Base-by-base conservation (phyloP, 768 basidiomycete genomes). In the Goffeauzyma gilvescens region DNA sequence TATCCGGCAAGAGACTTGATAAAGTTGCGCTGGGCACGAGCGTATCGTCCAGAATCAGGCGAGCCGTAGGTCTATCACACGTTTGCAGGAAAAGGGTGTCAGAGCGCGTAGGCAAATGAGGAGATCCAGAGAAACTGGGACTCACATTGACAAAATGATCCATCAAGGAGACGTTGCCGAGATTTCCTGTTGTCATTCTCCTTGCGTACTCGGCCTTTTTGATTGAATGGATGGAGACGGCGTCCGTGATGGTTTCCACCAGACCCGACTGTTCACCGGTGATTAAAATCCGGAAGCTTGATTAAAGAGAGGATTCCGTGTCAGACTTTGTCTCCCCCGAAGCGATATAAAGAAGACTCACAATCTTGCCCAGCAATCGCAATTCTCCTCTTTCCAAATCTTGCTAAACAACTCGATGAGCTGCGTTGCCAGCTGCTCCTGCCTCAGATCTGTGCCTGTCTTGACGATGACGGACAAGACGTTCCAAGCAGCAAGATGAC, bases 121-220 rank as follows among this genome's bases (percentile, higher is more conserved):
- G 24, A 27, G 44, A 42, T 7, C 3, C n/a, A n/a, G n/a, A n/a
- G n/a, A n/a, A 20, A 22, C 8, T 13, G 27, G 18, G 20, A 67
- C 79, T 51, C 50, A 85, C 85, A 44, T 76, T 74, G 58, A 74
- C 75, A 63, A 93, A 98, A 64, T 98, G 85, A 58, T 98, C 89
- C 50, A 85, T 66, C 40, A 98, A 61, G 2, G 82, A 82, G 35
- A 93, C 90, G 58, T 87, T 78, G 25, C 80, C 81, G 15, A 90
- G 67, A 41, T 76, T 73, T 24, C 85, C 80, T 52, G 75, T 74
- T 3, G 84, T 74, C 42, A 90, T 65, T 42, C 85, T 71, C 52
- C 84, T 74, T 1, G 90, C 89, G 63, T 96, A 96, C 60, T 93
- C 90, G 2, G 85, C 81, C 66, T 98, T 98, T 71, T 98, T 98